Base-by-base conservation (phyloP, 306 rosid species). In the Gleditsia sinensis region DNA sequence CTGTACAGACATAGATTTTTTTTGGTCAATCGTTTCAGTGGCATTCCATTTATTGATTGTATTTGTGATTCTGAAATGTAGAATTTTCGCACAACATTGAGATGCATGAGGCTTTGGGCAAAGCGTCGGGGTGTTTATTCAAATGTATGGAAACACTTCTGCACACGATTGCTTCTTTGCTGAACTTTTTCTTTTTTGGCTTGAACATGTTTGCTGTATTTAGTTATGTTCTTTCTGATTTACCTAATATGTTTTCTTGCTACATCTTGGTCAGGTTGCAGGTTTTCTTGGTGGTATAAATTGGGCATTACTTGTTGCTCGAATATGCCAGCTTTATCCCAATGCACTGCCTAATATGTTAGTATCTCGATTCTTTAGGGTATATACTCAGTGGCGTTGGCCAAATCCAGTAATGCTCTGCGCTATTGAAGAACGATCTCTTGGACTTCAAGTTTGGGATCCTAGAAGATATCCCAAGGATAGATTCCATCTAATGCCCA, bases 211-310 rank as follows among this genome's bases (percentile, higher is more conserved):
- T 75, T 50, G 11, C 9, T 71, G 16, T 39, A 59, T 66, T 51
- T 55, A 68, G 51, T 56, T 54, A 32, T 19, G 24, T 28, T 85
- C 42, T 72, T 67, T 64, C 46, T 53, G 46, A 53, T 76, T 81
- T 67, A 71, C 42, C 37, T 61, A 42, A 74, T 40, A 69, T 42
- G 67, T 71, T n/a, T 76, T 63, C 61, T 80, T 72, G 66, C 46
- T 83, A 21, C 74, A 49, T 75, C 60, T 43, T 75, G 84, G 48
- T 51, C 93, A 94, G 99, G 97, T 94, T 87, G 30, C 95, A 3
- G 99, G 99, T 43, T 94, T 94, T 86, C 96, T 94, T 79, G 99
- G 99, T 83, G 99, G 99, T 60, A 90, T 94, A 71, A 94, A 94
- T 69, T 84, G 95, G 97, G 99, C 97, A 20, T 81, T 94, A 81